Evolutionary conservation across 345 rosid genomes (phyloP).

Genomic region (Punica granatum): DNA sequence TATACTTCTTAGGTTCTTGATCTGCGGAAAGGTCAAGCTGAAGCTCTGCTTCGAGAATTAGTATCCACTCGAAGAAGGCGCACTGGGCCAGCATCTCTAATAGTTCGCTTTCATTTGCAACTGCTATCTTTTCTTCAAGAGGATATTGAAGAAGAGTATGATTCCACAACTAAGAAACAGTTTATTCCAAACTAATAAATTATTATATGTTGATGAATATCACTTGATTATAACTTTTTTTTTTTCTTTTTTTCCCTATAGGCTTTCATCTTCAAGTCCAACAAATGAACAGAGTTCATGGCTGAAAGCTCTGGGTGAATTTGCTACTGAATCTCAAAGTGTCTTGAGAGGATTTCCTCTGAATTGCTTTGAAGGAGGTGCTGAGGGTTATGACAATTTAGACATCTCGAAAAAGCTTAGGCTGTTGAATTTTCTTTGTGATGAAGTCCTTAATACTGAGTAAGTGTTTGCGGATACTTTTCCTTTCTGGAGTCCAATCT

Average conservation of each 20-base stretch:
- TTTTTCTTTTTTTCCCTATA: conserved; percentile 16
- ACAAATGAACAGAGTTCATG: conserved; percentile 40
- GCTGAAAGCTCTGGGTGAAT: conserved; percentile 30
- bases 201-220: neutral
- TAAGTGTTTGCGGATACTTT: conserved; percentile 9
- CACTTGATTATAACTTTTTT: neutral
- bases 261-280: conserved; percentile 38
- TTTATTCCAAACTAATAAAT: neutral
- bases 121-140: conserved; percentile 43
- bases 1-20: conserved; percentile 41
- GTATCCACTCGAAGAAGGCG: conserved; percentile 39
- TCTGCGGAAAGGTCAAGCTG: conserved; percentile 68
- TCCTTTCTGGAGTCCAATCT: neutral
- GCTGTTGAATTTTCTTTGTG: conserved; percentile 41
- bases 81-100: conserved; percentile 36
- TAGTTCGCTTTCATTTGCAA: conserved; percentile 48
- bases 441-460: conserved; percentile 41
- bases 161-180: neutral
- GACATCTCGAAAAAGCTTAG: conserved; percentile 28
- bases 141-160: conserved; percentile 54
- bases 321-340: conserved; percentile 12
- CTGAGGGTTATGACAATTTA: conserved; percentile 21
- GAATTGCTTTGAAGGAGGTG: conserved; percentile 12
- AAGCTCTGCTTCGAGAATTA: conserved; percentile 55
- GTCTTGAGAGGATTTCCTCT: conserved; percentile 11